Conservation (phyloP, 2,329 filamentous ascomycete genomes). For the Pseudocercospora pini-densiflorae region DNA sequence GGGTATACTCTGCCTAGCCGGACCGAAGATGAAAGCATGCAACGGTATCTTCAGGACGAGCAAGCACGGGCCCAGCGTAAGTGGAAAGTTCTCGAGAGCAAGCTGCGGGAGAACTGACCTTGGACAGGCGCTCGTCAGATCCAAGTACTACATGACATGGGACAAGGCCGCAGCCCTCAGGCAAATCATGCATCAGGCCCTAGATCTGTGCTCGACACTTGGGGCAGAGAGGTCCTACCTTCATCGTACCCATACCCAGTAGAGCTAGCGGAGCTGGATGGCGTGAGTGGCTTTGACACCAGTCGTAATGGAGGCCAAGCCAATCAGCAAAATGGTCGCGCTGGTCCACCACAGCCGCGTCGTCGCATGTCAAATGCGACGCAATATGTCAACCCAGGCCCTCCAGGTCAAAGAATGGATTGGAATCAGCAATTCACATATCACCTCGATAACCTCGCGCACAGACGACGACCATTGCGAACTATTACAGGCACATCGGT, state of each 20-base stretch:
- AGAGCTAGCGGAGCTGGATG: not conserved
- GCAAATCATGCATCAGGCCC: not conserved
- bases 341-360: not conserved
- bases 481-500: no score
- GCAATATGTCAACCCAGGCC: not conserved
- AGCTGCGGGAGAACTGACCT: not conserved
- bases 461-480: not conserved
- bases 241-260: not conserved
- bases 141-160: not conserved
- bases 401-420: not conserved
- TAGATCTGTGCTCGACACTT: not conserved
- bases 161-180: not conserved
- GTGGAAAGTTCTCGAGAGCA: not conserved
- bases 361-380: not conserved
- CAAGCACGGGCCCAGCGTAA: not conserved
- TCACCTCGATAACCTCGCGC: not conserved
- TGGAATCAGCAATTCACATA: not conserved
- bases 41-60: not conserved
- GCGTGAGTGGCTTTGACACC: not conserved
- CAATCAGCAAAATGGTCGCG: not conserved
- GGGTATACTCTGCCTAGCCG: not conserved
- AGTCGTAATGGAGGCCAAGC: not conserved
- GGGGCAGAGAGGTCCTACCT: not conserved
- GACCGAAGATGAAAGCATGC: not conserved
- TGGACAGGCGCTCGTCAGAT: not conserved